Conservation (phyloP, 768 basidiomycete species). For the Clitopilus passeckerianus region DNA sequence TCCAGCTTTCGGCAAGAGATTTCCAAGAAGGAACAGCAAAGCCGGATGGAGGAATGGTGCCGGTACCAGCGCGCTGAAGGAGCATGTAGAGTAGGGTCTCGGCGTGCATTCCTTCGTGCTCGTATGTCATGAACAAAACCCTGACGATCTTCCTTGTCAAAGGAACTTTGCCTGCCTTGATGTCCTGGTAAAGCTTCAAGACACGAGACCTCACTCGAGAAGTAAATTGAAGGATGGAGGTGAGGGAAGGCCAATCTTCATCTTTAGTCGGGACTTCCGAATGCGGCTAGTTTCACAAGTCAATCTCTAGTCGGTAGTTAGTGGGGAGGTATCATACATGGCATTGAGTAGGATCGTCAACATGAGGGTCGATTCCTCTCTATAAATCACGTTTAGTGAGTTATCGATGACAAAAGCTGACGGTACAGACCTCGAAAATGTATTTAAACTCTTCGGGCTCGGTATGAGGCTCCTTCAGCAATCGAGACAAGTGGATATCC, state of each 20-base stretch:
- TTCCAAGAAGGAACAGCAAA: slow-evolving; percentile 74
- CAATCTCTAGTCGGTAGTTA: background rate
- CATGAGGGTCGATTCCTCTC: slow-evolving; percentile 94
- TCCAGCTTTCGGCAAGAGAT: slow-evolving; percentile 43
- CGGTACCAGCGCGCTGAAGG: slow-evolving; percentile 71
- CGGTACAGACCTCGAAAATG: slow-evolving; percentile 62
- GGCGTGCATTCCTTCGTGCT: slow-evolving; percentile 86
- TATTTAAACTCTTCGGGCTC: slow-evolving; percentile 82
- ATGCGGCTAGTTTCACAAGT: slow-evolving; percentile 53
- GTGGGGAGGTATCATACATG: slow-evolving; percentile 52
- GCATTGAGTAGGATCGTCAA: slow-evolving; percentile 82
- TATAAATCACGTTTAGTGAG: slow-evolving; percentile 21
- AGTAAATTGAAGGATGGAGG: slow-evolving; percentile 71
- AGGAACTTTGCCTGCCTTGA: slow-evolving; percentile 43
- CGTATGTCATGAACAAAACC: slow-evolving; percentile 85
- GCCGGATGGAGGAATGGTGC: slow-evolving; percentile 74
- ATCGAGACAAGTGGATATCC: slow-evolving; percentile 80
- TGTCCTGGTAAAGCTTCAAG: slow-evolving; percentile 63
- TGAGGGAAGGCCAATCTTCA: slow-evolving; percentile 83
- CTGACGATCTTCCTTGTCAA: slow-evolving; percentile 68
- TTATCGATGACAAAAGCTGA: background rate
- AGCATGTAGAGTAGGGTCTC: slow-evolving; percentile 98
- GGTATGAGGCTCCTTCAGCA: slow-evolving; percentile 74
- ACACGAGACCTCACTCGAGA: slow-evolving; percentile 75
- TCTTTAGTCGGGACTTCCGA: slow-evolving; percentile 78